Conservation (phyloP, 805 yeast genomes). For the Pichia membranifaciens region DNA sequence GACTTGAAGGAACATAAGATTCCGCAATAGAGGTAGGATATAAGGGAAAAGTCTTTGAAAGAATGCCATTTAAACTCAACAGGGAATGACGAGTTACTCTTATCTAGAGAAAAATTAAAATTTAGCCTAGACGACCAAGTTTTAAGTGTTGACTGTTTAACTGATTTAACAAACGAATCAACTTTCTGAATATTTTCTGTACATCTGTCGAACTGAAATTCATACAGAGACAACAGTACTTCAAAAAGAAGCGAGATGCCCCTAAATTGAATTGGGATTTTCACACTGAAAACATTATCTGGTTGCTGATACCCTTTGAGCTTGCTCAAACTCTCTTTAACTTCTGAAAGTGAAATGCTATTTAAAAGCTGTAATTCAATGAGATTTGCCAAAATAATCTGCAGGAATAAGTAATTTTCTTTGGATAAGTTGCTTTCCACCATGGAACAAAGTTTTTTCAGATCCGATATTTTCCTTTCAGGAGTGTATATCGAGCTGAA, state of each 20-base stretch:
- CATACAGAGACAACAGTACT: conserved; percentile 26
- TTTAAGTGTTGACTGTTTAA: conserved; percentile 2
- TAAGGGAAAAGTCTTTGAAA: conserved; percentile 37
- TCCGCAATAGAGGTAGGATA: conserved; percentile 39
- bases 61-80: conserved; percentile 36
- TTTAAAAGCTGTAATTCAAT: conserved; percentile 30
- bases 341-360: conserved; percentile 24
- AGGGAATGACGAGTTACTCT: conserved; percentile 15
- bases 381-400: conserved; percentile 26
- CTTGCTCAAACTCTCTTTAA: conserved; percentile 8
- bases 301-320: no score
- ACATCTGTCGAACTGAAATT: conserved; percentile 23
- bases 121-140: no score
- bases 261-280: conserved; percentile 25
- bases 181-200: conserved; percentile 25
- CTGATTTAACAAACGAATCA: conserved; percentile 21
- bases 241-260: conserved; percentile 29
- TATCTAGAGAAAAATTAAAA: no score
- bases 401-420: conserved; percentile 17
- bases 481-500: no score
- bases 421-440: conserved; percentile 10
- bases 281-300: no score
- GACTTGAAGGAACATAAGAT: conserved; percentile 34
- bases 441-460: not conserved
- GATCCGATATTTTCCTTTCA: no score